Evolutionary conservation across 768 basidiomycete species (phyloP).

Genomic region (Lentinula raphanica): DNA sequence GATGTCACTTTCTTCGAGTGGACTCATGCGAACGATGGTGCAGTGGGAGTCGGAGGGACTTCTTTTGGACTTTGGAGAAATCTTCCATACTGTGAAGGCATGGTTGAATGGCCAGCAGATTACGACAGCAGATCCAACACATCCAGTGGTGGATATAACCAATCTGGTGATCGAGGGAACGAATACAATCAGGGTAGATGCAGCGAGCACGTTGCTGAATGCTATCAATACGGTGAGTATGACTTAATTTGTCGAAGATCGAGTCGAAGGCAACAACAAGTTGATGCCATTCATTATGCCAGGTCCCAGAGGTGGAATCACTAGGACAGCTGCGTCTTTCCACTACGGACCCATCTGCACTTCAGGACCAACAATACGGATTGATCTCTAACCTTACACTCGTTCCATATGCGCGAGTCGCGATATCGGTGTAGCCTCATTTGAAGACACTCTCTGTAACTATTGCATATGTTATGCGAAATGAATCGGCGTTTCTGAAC

Average conservation of each 20-base stretch:
- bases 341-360: no score
- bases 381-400: no score
- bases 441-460: no score
- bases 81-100: slow-evolving; percentile 14
- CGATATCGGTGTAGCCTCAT: no score
- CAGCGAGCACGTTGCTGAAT: slow-evolving; percentile 12
- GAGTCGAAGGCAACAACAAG: no score
- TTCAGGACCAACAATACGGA: no score
- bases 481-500: no score
- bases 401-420: no score
- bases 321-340: slow-evolving; percentile 9
- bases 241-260: no score
- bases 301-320: slow-evolving; percentile 6
- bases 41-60: slow-evolving; percentile 10
- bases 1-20: slow-evolving; percentile 12
- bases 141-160: slow-evolving; percentile 11
- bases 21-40: slow-evolving; percentile 8
- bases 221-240: slow-evolving; percentile 11
- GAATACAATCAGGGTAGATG: slow-evolving; percentile 11
- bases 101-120: slow-evolving; percentile 12
- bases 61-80: slow-evolving; percentile 10
- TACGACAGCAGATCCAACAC: slow-evolving; percentile 11
- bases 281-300: background rate
- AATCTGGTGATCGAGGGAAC: slow-evolving; percentile 6
- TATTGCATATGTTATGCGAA: no score